Evolutionary conservation across 1,139 yeast species (phyloP).

Genomic region (Candida freyschussii): DNA sequence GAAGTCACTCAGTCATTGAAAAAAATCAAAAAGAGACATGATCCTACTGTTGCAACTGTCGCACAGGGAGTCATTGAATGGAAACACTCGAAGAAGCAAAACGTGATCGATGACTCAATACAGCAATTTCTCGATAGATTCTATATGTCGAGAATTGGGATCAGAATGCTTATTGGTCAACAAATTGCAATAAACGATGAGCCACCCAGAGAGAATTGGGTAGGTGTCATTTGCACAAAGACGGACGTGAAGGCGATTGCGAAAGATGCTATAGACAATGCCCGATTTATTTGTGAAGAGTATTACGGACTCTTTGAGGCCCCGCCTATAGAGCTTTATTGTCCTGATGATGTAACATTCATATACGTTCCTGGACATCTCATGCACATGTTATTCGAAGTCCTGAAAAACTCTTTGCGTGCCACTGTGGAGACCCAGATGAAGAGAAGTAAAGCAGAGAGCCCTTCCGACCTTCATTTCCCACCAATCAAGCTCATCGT

Average conservation of each 20-base stretch:
- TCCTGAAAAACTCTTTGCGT: constrained; percentile 73
- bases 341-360: constrained; percentile 43
- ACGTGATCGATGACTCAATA: constrained; percentile 56
- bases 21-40: constrained; percentile 77
- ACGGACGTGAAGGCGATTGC: constrained; percentile 78
- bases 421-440: constrained; percentile 72
- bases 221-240: constrained; percentile 79
- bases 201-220: constrained; percentile 57
- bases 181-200: constrained; percentile 76
- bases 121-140: constrained; percentile 78
- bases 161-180: constrained; percentile 85
- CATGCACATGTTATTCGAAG: constrained; percentile 84
- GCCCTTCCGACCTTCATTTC: constrained; percentile 60
- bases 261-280: constrained; percentile 81
- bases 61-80: constrained; percentile 93
- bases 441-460: constrained; percentile 36
- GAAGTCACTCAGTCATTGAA: constrained; percentile 61
- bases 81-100: constrained; percentile 51
- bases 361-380: constrained; percentile 91
- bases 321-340: constrained; percentile 71
- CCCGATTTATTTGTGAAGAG: constrained; percentile 82
- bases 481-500: constrained; percentile 87
- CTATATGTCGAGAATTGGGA: constrained; percentile 84
- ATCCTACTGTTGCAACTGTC: constrained; percentile 89
- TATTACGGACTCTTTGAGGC: constrained; percentile 81